Evolutionary conservation across 2,329 filamentous ascomycete species (phyloP), one percentile per base, ranked within the genome.

Genomic region (Xylaria digitata): DNA sequence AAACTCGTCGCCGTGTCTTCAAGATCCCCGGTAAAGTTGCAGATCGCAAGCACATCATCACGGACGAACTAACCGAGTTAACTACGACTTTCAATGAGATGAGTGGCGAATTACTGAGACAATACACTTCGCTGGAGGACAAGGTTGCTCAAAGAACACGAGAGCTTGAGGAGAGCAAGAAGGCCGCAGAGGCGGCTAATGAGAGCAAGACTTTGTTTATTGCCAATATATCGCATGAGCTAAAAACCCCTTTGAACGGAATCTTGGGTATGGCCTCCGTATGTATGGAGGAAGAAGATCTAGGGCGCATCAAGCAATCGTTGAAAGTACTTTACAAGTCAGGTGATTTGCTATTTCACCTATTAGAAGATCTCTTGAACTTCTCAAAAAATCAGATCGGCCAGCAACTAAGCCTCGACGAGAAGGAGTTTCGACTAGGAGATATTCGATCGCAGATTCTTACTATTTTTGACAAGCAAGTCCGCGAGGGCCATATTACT

Each of bases 181-280:
- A 93, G 80, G 93, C 93, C 1, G 94, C 94, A 1, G 94, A 97
- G 78, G 92, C 92, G n/a, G 94, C 94, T 3, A 97, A 97, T 74
- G 92, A 97, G 80, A 96, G 93, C 84, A 99, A 99, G 81, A 98
- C 96, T 0, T 84, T 98, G 8, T 98, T 98, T 81, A 96, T 99
- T 70, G 96, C 96, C 19, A 98, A 98, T 74, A 97, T 98, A 57
- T 91, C 89, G 0, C 88, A 90, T 73, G 88, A 98, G 78, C 84
- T 99, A 42, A 96, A 97, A 77, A 99, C 96, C 1, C 96, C 96
- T 0, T 85, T 98, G 64, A 98, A 98, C 75, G 96, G 95, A 13
- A 97, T 98, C 55, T 84, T 99, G 74, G 96, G 96, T 66, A 96
- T 97, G 91, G 94, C 91, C 72, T 92, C 93, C 0, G 91, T 97